Conservation (phyloP, 2,329 filamentous ascomycete species). For the Verticillium isaacii region DNA sequence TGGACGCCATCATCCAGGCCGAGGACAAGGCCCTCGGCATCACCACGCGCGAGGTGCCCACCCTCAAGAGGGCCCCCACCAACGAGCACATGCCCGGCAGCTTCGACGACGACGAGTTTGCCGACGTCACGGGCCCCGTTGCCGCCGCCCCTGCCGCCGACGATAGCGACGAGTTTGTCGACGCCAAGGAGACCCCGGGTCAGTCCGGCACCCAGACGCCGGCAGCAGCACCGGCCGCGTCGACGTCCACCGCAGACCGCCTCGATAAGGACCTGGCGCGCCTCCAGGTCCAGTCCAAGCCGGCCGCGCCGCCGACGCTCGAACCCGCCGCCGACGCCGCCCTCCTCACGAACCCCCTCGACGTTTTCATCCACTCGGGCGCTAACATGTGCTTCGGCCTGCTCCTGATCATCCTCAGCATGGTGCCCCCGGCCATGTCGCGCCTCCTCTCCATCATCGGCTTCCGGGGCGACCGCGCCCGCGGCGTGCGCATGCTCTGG, state of each 20-base stretch:
- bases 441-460: conserved; percentile 83
- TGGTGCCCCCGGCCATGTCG: conserved; percentile 88
- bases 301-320: conserved; percentile 19
- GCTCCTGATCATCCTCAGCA: conserved; percentile 79
- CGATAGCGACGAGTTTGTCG: conserved; percentile 49
- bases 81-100: conserved; percentile 32
- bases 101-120: conserved; percentile 30
- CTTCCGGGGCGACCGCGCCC: conserved; percentile 81
- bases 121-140: conserved; percentile 12
- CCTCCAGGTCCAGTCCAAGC: conserved; percentile 5
- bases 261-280: conserved; percentile 13
- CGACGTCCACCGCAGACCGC: not conserved
- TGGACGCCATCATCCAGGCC: conserved; percentile 73
- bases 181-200: conserved; percentile 43
- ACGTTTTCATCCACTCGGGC: conserved; percentile 85
- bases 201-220: conserved; percentile 38
- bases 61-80: not conserved
- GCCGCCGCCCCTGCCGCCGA: conserved; percentile 7
- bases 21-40: conserved; percentile 50
- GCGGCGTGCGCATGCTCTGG: conserved; percentile 85
- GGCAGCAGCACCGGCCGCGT: conserved; percentile 9
- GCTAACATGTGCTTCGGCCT: conserved; percentile 87
- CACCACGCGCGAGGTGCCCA: not conserved
- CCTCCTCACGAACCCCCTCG: conserved; percentile 68
- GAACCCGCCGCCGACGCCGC: conserved; percentile 49